Conservation (phyloP, 148 eudicot species). For the Vaccinium myrtillus region DNA sequence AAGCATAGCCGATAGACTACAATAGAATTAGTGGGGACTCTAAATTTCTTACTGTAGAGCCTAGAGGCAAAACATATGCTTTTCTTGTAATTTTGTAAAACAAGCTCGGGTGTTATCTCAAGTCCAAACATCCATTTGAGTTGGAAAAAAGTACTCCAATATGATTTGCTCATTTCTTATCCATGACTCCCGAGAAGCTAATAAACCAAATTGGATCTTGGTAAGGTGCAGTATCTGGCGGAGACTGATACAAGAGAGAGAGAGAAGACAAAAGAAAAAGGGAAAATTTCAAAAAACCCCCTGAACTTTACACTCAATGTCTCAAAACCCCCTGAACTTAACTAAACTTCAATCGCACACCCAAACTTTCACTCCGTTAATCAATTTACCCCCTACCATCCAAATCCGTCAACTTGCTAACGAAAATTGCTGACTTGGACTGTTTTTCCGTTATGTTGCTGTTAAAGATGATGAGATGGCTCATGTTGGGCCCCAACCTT, state of each 20-base stretch:
- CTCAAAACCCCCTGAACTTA: no score
- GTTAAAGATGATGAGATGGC: no score
- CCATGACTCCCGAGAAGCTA: background rate
- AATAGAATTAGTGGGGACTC: background rate
- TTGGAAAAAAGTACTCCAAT: background rate
- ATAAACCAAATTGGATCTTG: background rate
- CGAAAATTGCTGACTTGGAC: no score
- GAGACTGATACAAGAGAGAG: background rate
- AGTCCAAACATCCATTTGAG: background rate
- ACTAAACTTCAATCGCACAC: no score
- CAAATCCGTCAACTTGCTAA: no score
- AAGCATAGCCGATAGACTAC: background rate
- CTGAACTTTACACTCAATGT: no score
- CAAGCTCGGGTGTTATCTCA: background rate
- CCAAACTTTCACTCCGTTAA: no score
- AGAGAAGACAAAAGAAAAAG: background rate
- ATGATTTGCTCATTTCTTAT: background rate
- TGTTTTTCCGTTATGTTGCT: no score
- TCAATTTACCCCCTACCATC: no score
- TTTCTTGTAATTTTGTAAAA: no score
- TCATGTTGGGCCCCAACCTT: no score
- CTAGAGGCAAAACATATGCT: background rate
- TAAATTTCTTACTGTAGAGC: background rate
- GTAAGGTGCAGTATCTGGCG: background rate
- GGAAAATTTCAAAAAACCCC: no score